Evolutionary conservation across 75 land plant species (phyloP).

Genomic region (Chamaecyparis obtusa): DNA sequence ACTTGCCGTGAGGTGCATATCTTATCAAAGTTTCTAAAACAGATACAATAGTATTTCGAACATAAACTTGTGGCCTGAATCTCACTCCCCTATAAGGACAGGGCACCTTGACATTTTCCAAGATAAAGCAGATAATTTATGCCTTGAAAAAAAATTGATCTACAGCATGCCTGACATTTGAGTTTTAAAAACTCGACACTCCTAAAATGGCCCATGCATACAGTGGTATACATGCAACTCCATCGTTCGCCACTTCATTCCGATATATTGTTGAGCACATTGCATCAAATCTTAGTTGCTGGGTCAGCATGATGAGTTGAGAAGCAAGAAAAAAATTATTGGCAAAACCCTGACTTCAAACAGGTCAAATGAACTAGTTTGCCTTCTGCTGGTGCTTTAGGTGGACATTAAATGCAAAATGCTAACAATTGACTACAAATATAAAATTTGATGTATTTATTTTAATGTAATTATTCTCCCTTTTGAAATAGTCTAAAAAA

Average conservation of each 20-base stretch:
- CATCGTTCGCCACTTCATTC: neutral
- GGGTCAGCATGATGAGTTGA: neutral
- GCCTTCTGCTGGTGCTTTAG: neutral
- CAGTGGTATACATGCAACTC: neutral
- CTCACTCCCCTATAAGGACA: too few relatives aligned
- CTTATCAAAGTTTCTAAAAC: too few relatives aligned
- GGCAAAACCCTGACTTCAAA: neutral
- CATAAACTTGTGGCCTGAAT: too few relatives aligned
- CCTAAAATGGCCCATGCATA: too few relatives aligned
- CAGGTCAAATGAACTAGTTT: neutral
- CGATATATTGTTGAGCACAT: neutral
- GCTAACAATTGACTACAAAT: neutral
- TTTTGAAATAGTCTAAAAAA: too few relatives aligned
- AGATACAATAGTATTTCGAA: too few relatives aligned
- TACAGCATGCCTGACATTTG: neutral
- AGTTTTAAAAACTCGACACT: neutral
- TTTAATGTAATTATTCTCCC: too few relatives aligned
- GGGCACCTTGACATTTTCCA: too few relatives aligned
- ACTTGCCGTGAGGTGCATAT: too few relatives aligned
- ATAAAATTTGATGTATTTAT: neutral
- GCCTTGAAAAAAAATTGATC: neutral
- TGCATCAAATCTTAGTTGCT: neutral
- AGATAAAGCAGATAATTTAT: neutral
- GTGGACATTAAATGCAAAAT: neutral
- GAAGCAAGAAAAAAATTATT: neutral